These are phyloP conservation scores for Mrakia frigida DNA, from an alignment of 768 basidiomycete genomes.

Conservation along the genomic window DNA sequence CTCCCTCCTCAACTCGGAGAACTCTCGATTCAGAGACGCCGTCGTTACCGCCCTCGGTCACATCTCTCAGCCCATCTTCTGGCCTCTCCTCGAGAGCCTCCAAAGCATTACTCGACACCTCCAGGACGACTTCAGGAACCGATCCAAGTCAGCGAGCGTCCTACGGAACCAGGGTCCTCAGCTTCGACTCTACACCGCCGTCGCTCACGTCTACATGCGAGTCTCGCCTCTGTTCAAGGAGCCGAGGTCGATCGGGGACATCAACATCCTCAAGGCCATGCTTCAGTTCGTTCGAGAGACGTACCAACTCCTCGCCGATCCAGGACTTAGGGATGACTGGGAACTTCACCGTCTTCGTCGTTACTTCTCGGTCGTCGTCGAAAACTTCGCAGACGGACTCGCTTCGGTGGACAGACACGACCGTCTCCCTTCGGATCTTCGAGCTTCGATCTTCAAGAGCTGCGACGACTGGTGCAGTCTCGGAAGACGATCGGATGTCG, in stretches of 20 bases:
- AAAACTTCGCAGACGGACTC: slow-evolving; percentile 74
- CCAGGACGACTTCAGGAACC: slow-evolving; percentile 59
- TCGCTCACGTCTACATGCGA: slow-evolving; percentile 81
- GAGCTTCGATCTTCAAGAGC: slow-evolving; percentile 71
- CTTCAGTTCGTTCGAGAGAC: slow-evolving; percentile 82
- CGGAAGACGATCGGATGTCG: slow-evolving; percentile 66
- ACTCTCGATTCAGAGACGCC: slow-evolving; percentile 72
- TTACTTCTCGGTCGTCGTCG: slow-evolving; percentile 85
- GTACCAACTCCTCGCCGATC: slow-evolving; percentile 65
- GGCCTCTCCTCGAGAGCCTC: slow-evolving; percentile 76
- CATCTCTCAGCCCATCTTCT: slow-evolving; percentile 69
- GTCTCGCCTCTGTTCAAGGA: slow-evolving; percentile 72
- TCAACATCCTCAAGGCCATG: slow-evolving; percentile 68
- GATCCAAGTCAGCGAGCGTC: neutral
- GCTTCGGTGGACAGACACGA: slow-evolving; percentile 62
- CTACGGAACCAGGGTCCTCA: slow-evolving; percentile 53
- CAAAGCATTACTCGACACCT: slow-evolving; percentile 74
- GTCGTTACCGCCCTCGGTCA: slow-evolving; percentile 85
- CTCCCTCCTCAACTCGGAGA: slow-evolving; percentile 81
- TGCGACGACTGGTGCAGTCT: slow-evolving; percentile 93
- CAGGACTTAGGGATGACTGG: slow-evolving; percentile 68
- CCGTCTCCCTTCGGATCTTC: slow-evolving; percentile 64
- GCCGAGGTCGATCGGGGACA: slow-evolving; percentile 61
- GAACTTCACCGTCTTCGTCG: slow-evolving; percentile 74
- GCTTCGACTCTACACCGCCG: slow-evolving; percentile 74